phyloP scores from a whole-genome alignment of 257 asterid species.

The Paulownia fortunei region DNA sequence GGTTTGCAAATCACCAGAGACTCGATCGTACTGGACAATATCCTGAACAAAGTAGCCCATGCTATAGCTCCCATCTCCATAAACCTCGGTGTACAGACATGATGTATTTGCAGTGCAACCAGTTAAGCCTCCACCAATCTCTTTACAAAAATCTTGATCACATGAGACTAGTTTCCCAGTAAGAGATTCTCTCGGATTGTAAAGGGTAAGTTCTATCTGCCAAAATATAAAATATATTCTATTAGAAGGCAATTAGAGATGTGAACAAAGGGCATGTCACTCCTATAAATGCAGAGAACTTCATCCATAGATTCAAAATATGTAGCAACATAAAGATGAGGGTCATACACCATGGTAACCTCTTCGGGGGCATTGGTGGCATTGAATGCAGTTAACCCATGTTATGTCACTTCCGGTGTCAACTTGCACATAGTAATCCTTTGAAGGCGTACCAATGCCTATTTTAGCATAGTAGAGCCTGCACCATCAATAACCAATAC shows the following conservation, averaged over 20 bases:
- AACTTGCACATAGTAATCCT: slow-evolving; percentile 95
- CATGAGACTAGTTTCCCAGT: slow-evolving; percentile 76
- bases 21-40: slow-evolving; percentile 84
- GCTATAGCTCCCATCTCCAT: slow-evolving; percentile 95
- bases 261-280: slow-evolving; percentile 11
- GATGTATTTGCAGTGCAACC: slow-evolving; percentile 77
- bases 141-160: slow-evolving; percentile 66
- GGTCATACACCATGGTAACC: slow-evolving; percentile 93
- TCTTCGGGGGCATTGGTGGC: slow-evolving; percentile 82
- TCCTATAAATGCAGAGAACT: slow-evolving; percentile 14
- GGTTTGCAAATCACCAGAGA: slow-evolving; percentile 95
- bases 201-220: slow-evolving; percentile 89
- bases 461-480: slow-evolving; percentile 98
- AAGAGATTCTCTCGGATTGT: slow-evolving; percentile 73
- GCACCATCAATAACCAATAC: slow-evolving; percentile 40
- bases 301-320: slow-evolving; percentile 14
- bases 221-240: slow-evolving; percentile 31
- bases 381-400: slow-evolving; percentile 96
- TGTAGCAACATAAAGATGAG: slow-evolving; percentile 30
- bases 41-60: slow-evolving; percentile 97
- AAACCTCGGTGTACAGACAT: slow-evolving; percentile 83
- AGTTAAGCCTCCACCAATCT: slow-evolving; percentile 58
- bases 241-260: slow-evolving; percentile 33
- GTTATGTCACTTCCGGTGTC: slow-evolving; percentile 97
- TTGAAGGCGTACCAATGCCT: slow-evolving; percentile 95